Base-by-base conservation (phyloP, 177 flowering plant genomes). In the Vitis hybrid region DNA sequence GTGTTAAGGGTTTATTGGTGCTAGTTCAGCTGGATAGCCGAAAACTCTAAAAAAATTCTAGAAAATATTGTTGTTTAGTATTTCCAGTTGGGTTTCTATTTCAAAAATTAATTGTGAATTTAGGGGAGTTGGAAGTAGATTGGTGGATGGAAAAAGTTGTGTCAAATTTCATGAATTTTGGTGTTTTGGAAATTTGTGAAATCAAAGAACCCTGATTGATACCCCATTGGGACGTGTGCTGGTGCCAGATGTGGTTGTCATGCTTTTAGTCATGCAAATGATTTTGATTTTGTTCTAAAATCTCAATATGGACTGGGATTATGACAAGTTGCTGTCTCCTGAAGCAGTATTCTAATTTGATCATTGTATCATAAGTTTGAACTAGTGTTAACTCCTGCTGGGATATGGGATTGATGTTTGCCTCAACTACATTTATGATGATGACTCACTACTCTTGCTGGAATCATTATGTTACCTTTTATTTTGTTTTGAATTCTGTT, bases 371-470 rank as follows among this genome's bases (percentile, higher is more conserved):
- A 2, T 12, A 35, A 62, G 51, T 62, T 62, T 35, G 64, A n/a
- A 15, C 49, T 35, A 35, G 7, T 35, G 2, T 14, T 14, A 46
- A 64, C 46, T 15, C 11, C 46, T 62, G 5, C 16, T 27, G 66
- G 67, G 57, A 51, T 51, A 56, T 65, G 40, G 18, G 24, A 52
- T 11, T 51, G 3, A 21, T 16, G 60, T 64, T 64, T 64, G 27
- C 67, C 67, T 52, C 50, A 13, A 48, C 55, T 24, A 40, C 11
- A 64, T 40, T 40, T 40, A 64, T 49, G 19, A 13, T 64, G 66
- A 49, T 49, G 50, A n/a, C 11, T 27, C 35, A 4, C 62, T 62
- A 35, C 66, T 55, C 13, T 32, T 70, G n/a, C 14, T n/a, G 13
- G 15, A 27, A 27, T 27, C 30, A 27, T 13, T 16, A 48, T 18